A percentile compares a stretch with the other conserved stretches of the same genome.
Evolutionary conservation across 768 basidiomycete genomes (phyloP).

Genomic region (Trametopsis cervina): DNA sequence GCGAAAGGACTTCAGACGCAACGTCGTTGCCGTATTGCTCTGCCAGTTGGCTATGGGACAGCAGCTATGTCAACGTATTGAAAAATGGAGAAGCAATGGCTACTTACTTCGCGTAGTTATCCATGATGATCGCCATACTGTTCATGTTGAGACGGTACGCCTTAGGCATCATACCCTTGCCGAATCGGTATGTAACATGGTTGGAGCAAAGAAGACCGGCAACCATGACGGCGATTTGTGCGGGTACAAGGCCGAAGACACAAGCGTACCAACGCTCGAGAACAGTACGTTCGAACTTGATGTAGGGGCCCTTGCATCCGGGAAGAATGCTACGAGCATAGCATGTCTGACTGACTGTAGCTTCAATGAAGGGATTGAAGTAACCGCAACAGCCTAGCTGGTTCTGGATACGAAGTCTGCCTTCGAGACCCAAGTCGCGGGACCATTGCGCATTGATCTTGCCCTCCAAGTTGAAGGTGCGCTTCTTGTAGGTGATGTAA

Average conservation of each 20-base stretch:
- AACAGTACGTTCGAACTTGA: slow-evolving; percentile 47
- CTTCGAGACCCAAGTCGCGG: slow-evolving; percentile 46
- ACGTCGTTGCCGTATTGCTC: slow-evolving; percentile 66
- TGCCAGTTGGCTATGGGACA: slow-evolving; percentile 51
- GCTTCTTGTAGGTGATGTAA: slow-evolving; percentile 70
- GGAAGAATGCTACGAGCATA: slow-evolving; percentile 65
- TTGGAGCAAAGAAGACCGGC: slow-evolving; percentile 66
- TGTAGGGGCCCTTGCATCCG: slow-evolving; percentile 65
- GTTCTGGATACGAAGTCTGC: slow-evolving; percentile 66
- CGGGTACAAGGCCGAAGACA: slow-evolving; percentile 59
- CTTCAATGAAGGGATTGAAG: slow-evolving; percentile 74
- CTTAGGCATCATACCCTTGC: slow-evolving; percentile 85
- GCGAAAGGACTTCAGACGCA: slow-evolving; percentile 49
- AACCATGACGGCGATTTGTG: slow-evolving; percentile 59
- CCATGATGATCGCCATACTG: slow-evolving; percentile 80
- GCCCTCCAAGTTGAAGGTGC: slow-evolving; percentile 73
- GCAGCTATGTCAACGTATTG: background rate
- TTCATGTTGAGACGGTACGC: slow-evolving; percentile 68
- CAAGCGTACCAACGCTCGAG: slow-evolving; percentile 60
- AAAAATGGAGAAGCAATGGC: slow-evolving; percentile 4
- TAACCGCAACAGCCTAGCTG: slow-evolving; percentile 76
- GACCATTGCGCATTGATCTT: slow-evolving; percentile 80
- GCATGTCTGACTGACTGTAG: slow-evolving; percentile 67
- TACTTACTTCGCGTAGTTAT: slow-evolving; percentile 69
- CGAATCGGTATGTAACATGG: slow-evolving; percentile 82